Conservation (phyloP, 768 basidiomycete genomes). For the Lyophyllum atratum region DNA sequence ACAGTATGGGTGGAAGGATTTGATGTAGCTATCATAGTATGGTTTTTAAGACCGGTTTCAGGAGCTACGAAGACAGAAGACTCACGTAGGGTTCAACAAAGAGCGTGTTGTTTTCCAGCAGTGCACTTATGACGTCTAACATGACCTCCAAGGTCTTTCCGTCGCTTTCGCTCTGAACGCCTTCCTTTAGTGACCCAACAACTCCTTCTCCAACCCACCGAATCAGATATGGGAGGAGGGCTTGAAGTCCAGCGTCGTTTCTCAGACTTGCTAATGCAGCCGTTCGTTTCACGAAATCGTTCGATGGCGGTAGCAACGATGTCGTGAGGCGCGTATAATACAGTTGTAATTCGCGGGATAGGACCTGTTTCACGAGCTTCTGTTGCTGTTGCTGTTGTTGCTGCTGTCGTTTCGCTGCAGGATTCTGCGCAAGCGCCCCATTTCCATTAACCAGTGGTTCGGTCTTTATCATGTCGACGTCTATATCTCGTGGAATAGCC, state of each 20-base stretch:
- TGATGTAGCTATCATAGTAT: conserved; percentile 75
- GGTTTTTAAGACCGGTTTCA: not conserved
- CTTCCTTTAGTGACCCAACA: conserved; percentile 60
- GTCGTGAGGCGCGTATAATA: conserved; percentile 92
- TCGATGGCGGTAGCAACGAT: conserved; percentile 71
- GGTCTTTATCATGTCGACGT: conserved; percentile 32
- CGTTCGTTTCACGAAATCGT: conserved; percentile 71
- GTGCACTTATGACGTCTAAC: conserved; percentile 81
- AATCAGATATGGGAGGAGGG: conserved; percentile 90
- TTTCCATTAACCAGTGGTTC: conserved; percentile 25
- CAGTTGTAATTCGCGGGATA: conserved; percentile 91
- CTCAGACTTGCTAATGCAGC: conserved; percentile 91
- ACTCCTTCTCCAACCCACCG: conserved; percentile 94
- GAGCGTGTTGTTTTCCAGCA: conserved; percentile 83
- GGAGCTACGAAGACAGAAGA: conserved; percentile 14
- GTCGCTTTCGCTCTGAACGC: conserved; percentile 60
- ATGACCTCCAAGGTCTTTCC: conserved; percentile 77
- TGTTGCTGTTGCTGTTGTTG: conserved; percentile 61
- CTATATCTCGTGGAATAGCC: conserved; percentile 24
- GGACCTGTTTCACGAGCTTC: conserved; percentile 86
- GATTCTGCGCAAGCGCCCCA: conserved; percentile 14
- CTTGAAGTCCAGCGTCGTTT: conserved; percentile 88
- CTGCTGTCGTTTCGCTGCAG: conserved; percentile 37
- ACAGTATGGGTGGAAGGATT: conserved; percentile 90
- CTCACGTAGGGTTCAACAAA: conserved; percentile 97